Base-by-base conservation (phyloP, 2,329 filamentous ascomycete species). In the Xylaria sp. region DNA sequence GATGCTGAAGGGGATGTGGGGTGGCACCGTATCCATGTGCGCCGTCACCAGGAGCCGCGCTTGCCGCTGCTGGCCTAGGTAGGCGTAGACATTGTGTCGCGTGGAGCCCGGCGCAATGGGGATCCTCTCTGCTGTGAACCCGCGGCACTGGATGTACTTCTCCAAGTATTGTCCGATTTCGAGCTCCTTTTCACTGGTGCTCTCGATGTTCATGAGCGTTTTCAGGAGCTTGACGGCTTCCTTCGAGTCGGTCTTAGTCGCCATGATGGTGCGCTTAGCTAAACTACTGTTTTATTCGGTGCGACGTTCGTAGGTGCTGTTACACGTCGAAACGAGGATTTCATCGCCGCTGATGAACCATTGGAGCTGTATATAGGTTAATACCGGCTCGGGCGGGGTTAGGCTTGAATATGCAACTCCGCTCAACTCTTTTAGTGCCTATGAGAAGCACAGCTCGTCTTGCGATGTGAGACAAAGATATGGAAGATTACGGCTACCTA, bases 1-100 rank as follows among this genome's bases (percentile, higher is more conserved):
- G 8, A 78, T 68, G 39, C 82, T 82, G 72, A 87, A 85, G 0
- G 85, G 85, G 71, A 85, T 86, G 74, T 83, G 86, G 0, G 86
- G 86, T 0, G 86, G 84, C 2, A 85, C 83, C 10, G 79, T 80
- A 54, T 80, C 79, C 76, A 80, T 79, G 69, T 81, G 79, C 1
- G 77, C 74, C 6, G 79, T 79, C 20, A 80, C 74, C 28, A 79
- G 77, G 23, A 79, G 74, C 15, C 80, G 74, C 3, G 78, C 76
- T 43, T 77, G 72, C 31, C 77, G 74, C 18, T 70, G 57, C 43
- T 72, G 68, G 3, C 79, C 79, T 4, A 82, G 72, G 70, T 81
- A 82, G 9, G 80, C 80, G 73, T 81, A 81, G 64, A 82, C 76
- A 73, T 82, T 82, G 64, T 79, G 75, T 13, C 80, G 77, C 25